These are phyloP conservation scores for Aureobasidium leucospermi DNA, from an alignment of 2,329 filamentous ascomycete species.

Conservation along the genomic window DNA sequence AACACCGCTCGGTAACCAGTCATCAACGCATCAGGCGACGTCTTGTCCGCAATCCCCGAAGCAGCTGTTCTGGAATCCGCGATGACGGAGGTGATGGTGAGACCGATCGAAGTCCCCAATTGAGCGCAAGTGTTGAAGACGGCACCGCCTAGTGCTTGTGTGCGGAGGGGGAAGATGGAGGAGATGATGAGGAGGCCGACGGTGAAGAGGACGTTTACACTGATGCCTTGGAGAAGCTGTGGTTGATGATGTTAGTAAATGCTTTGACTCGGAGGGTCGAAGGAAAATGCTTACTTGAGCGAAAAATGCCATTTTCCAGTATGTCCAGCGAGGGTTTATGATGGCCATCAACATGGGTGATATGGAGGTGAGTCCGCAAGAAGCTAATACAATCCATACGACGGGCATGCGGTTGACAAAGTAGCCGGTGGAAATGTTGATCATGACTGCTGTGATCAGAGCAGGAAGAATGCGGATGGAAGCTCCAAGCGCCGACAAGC, in stretches of 20 bases:
- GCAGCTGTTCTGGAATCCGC: constrained; percentile 23
- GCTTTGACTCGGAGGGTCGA: constrained; percentile 29
- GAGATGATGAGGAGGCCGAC: constrained; percentile 38
- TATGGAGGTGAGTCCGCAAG: constrained; percentile 31
- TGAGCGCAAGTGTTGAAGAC: constrained; percentile 40
- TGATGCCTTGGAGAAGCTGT: constrained; percentile 20
- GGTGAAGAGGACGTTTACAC: constrained; percentile 37
- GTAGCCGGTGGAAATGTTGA: constrained; percentile 23
- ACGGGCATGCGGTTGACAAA: constrained; percentile 19
- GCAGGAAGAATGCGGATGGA: constrained; percentile 39
- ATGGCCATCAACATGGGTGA: constrained; percentile 51
- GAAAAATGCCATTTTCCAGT: constrained; percentile 35
- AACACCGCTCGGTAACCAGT: constrained; percentile 36
- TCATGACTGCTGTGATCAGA: constrained; percentile 37
- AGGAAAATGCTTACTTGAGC: constrained; percentile 31
- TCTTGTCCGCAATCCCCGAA: constrained; percentile 22
- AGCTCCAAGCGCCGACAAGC: constrained; percentile 16
- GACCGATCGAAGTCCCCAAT: constrained; percentile 34
- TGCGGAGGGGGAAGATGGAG: constrained; percentile 32
- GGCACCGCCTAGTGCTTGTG: constrained; percentile 37
- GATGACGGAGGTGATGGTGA: constrained; percentile 33
- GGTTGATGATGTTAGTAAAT: neutral
- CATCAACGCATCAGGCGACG: constrained; percentile 30
- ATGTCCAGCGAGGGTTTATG: constrained; percentile 41
- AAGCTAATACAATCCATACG: constrained; percentile 14